Evolutionary conservation across 306 rosid genomes (phyloP), one percentile per base, ranked within the genome.

Genomic region (Sesbania bispinosa): DNA sequence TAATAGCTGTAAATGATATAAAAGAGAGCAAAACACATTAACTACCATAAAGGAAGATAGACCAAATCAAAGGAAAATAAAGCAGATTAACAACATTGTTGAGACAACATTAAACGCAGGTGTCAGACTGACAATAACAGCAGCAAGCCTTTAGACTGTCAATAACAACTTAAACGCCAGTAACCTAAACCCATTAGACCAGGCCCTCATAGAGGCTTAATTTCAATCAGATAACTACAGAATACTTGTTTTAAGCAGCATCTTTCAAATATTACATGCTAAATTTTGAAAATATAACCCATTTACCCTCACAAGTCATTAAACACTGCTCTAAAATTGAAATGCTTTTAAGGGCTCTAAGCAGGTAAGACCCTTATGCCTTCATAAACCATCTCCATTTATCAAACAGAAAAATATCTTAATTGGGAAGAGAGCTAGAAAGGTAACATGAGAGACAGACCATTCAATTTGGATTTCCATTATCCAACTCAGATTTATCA

Each of bases 1-100:
- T 43, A 85, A 38, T 39, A 95, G 78, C 99, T 95, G 86, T 47
- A 58, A 55, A 78, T 79, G 64, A 78, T 35, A 76, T 35, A 21
- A 39, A 65, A 35, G 18, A 41, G 21, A 74, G 74, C 39, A 73
- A 32, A 14, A 48, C 27, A 51, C 5, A 30, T 67, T 60, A 65
- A 66, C 20, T 20, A 8, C 38, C 58, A 38, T 30, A 42, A 61
- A 14, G 38, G 36, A 74, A 32, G 61, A 69, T 27, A 33, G 51
- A 61, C 1, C 30, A 50, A 67, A 58, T 75, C 62, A 13, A 52
- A 57, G 5, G 67, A 33, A 57, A 47, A 59, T 18, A 54, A 43
- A 21, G 1, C 54, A 59, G 18, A 21, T 5, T 10, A 73, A 76
- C 35, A 41, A 16, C 54, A 15, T n/a, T 13, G 54, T 26, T 42